Percentiles rank a stretch among this genome's conserved stretches.
Evolutionary conservation across 2,329 filamentous ascomycete species (phyloP).

Genomic region (Beauveria medogensis): DNA sequence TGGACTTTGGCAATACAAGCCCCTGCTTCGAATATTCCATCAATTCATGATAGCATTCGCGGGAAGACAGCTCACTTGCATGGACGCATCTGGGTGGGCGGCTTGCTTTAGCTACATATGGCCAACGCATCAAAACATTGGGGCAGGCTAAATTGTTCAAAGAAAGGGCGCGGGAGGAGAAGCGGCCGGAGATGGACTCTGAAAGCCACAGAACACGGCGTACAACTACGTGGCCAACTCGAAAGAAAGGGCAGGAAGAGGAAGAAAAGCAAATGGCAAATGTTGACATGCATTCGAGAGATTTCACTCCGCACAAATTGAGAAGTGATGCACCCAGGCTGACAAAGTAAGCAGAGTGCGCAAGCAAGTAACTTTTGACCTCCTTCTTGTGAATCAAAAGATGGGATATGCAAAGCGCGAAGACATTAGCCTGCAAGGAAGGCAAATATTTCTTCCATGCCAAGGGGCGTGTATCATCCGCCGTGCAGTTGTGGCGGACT

Average conservation of each 20-base stretch:
- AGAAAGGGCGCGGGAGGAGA: background rate
- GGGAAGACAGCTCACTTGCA: constrained; percentile 5
- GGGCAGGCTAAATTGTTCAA: constrained; percentile 3
- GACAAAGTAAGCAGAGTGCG: background rate
- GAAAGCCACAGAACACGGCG: background rate
- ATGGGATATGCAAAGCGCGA: background rate
- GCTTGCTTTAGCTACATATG: constrained; percentile 11
- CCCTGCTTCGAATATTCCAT: background rate
- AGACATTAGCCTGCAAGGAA: background rate
- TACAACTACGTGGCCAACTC: background rate
- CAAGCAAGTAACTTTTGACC: background rate
- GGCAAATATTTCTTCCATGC: background rate
- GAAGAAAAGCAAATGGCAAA: background rate
- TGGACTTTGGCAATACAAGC: background rate
- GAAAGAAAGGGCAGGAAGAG: background rate
- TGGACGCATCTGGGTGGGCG: constrained; percentile 8
- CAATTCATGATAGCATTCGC: constrained; percentile 3
- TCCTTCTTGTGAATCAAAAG: background rate
- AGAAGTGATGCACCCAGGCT: constrained; percentile 1
- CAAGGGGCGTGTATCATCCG: constrained; percentile 7
- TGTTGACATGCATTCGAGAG: background rate
- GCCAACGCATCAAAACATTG: constrained; percentile 12
- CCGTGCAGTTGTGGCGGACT: constrained; percentile 7
- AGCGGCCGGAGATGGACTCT: background rate
- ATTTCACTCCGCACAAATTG: background rate